Percentiles rank a stretch among this genome's conserved stretches.
These are phyloP conservation scores for Halophytophthora batemanensis DNA, from an alignment of 352 stramenopile species.

Conservation along the genomic window DNA sequence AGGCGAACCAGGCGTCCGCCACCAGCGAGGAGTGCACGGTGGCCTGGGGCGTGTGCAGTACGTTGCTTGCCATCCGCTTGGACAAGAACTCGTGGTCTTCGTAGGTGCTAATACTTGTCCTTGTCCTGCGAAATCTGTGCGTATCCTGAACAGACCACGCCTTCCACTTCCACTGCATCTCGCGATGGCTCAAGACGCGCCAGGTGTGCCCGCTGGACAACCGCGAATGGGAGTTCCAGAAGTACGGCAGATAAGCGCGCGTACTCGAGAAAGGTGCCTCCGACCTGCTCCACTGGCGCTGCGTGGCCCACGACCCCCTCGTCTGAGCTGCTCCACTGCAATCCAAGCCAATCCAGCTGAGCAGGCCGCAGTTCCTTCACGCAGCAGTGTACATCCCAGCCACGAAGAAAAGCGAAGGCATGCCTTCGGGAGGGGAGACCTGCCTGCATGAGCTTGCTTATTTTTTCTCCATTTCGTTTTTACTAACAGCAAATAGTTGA, in stretches of 20 bases:
- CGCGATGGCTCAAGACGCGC: slow-evolving; percentile 98
- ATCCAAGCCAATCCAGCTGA: too few species aligned
- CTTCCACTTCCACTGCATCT: slow-evolving; percentile 99
- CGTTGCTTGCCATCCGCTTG: slow-evolving; percentile 17
- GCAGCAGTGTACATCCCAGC: too few species aligned
- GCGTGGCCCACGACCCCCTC: too few species aligned
- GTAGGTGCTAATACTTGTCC: slow-evolving; percentile 3
- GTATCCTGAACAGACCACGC: slow-evolving; percentile 90
- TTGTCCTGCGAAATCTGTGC: slow-evolving; percentile 6
- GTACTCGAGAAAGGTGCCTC: too few species aligned
- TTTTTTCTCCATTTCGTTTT: slow-evolving; percentile 22
- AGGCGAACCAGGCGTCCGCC: slow-evolving; percentile 90
- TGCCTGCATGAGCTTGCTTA: slow-evolving; percentile 15
- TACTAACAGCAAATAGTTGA: slow-evolving; percentile 3
- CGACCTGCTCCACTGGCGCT: too few species aligned
- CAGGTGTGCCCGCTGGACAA: slow-evolving; percentile 99
- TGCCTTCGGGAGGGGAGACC: background rate
- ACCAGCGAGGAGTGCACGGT: slow-evolving; percentile 88
- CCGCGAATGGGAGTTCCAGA: slow-evolving; percentile 99
- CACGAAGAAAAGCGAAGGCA: too few species aligned
- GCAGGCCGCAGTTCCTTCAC: too few species aligned
- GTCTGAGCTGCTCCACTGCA: too few species aligned
- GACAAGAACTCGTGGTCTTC: background rate
- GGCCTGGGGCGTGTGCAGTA: slow-evolving; percentile 86
- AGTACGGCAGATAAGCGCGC: slow-evolving; percentile 85